A percentile compares a stretch with the other conserved stretches of the same genome.
Evolutionary conservation across 164 flowering plant genomes (phyloP).

Genomic region (Nymphaea colorata): DNA sequence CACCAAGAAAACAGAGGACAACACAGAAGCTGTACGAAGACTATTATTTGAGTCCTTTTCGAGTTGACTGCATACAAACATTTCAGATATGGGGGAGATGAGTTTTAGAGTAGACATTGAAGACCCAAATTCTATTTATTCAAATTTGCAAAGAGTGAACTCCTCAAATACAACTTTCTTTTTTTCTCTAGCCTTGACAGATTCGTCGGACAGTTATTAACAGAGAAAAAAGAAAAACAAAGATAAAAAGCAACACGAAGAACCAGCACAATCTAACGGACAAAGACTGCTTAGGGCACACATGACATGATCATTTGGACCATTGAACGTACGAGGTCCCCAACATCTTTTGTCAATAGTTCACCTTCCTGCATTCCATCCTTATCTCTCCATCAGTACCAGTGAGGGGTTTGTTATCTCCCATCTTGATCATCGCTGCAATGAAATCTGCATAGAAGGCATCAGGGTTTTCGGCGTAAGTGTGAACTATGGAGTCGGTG

Average conservation of each 20-base stretch:
- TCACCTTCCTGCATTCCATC: constrained; percentile 36
- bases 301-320: background rate
- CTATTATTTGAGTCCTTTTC: too few species aligned
- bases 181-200: too few species aligned
- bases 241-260: background rate
- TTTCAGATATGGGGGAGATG: too few species aligned
- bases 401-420: constrained; percentile 45
- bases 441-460: constrained; percentile 28
- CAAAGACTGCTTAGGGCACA: background rate
- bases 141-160: too few species aligned
- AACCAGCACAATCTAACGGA: too few species aligned
- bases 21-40: too few species aligned
- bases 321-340: background rate
- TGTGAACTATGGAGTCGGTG: constrained; percentile 30
- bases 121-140: too few species aligned
- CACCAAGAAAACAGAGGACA: too few species aligned
- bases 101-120: too few species aligned
- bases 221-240: background rate
- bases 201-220: background rate
- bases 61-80: too few species aligned
- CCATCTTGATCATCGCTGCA: constrained; percentile 53
- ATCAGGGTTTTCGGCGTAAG: constrained; percentile 15
- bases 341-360: constrained; percentile 6
- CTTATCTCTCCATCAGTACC: constrained; percentile 50
- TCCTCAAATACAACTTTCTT: too few species aligned